phyloP scores from a whole-genome alignment of 2,329 filamentous ascomycete genomes.

The Xylaria sp. region DNA sequence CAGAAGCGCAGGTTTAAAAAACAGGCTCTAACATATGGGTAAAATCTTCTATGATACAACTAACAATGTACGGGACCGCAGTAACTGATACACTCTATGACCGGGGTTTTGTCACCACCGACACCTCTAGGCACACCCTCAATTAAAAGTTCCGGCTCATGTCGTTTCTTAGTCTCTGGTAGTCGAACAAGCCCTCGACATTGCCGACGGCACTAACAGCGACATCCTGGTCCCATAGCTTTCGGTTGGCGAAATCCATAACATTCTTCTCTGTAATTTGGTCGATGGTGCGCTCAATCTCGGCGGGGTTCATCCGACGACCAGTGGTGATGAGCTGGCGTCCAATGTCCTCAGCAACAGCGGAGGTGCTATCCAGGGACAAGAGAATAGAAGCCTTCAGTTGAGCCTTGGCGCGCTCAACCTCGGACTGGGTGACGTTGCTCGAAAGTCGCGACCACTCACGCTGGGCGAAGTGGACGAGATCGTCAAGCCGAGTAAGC shows the following conservation, averaged over 20 bases:
- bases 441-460: conserved; percentile 97
- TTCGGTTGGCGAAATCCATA: conserved; percentile 94
- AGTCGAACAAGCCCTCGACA: conserved; percentile 87
- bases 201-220: conserved; percentile 92
- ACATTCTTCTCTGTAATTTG: conserved; percentile 94
- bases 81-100: conserved; percentile 68
- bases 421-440: conserved; percentile 88
- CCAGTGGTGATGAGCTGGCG: conserved; percentile 98
- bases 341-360: conserved; percentile 97
- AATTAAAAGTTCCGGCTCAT: conserved; percentile 82
- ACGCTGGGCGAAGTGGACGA: conserved; percentile 97
- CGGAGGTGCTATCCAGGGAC: conserved; percentile 96
- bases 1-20: conserved; percentile 18
- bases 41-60: conserved; percentile 64
- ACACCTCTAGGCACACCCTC: conserved; percentile 46
- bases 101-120: conserved; percentile 54
- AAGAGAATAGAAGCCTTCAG: conserved; percentile 98
- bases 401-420: conserved; percentile 98
- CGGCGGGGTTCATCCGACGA: conserved; percentile 87
- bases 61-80: conserved; percentile 57
- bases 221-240: conserved; percentile 97
- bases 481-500: conserved; percentile 87
- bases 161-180: conserved; percentile 81
- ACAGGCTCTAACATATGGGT: conserved; percentile 48
- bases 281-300: conserved; percentile 93